Conservation (phyloP, 2,329 filamentous ascomycete species). For the Penicillium sp. region DNA sequence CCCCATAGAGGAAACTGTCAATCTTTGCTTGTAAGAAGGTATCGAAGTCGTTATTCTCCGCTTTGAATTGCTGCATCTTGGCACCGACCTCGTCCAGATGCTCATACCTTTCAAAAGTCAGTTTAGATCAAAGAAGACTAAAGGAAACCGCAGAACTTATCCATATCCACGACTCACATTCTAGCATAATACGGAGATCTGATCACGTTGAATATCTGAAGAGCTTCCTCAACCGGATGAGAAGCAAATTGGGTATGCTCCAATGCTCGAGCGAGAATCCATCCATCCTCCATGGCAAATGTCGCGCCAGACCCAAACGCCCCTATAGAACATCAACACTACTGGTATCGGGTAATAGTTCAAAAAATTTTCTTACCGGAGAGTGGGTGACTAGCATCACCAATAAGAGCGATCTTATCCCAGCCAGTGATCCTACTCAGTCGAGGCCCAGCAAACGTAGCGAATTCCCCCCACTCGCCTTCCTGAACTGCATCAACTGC, state of each 20-base stretch:
- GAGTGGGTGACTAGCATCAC: conserved; percentile 58
- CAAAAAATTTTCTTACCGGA: conserved; percentile 35
- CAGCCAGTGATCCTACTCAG: conserved; percentile 43
- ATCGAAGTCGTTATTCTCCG: conserved; percentile 26
- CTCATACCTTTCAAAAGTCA: conserved; percentile 7
- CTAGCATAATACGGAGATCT: conserved; percentile 43
- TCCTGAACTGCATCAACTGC: conserved; percentile 40
- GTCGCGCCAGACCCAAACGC: conserved; percentile 49
- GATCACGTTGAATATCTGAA: conserved; percentile 42
- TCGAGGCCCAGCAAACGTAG: conserved; percentile 50
- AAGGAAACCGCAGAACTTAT: conserved; percentile 2
- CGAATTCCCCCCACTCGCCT: conserved; percentile 50
- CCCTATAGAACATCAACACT: conserved; percentile 17
- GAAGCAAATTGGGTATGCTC: conserved; percentile 18
- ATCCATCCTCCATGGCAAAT: conserved; percentile 50
- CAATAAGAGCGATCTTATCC: conserved; percentile 53
- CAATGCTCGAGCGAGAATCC: conserved; percentile 44
- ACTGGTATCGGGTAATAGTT: background rate
- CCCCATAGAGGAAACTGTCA: conserved; percentile 31
- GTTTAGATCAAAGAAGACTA: background rate
- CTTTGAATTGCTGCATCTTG: conserved; percentile 18
- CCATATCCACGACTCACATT: conserved; percentile 31
- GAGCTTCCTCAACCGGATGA: conserved; percentile 27
- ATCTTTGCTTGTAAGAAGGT: conserved; percentile 30
- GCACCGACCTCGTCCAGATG: conserved; percentile 13